A percentile compares a stretch with the other conserved stretches of the same genome.
Conservation (phyloP, 768 basidiomycete genomes). For the Rhodotorula paludigena region DNA sequence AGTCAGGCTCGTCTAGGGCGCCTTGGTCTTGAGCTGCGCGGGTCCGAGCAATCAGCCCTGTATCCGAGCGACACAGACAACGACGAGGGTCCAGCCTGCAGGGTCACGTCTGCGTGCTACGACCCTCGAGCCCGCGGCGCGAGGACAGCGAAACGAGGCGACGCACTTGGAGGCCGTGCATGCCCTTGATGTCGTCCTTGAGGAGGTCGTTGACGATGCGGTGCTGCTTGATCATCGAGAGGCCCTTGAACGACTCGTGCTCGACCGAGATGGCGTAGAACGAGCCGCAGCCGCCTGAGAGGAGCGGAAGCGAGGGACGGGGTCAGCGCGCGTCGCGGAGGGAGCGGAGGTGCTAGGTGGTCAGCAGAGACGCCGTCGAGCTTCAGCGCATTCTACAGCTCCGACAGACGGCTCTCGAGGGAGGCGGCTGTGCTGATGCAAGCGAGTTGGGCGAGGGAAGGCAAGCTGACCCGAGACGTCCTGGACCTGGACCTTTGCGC, state of each 20-base stretch:
- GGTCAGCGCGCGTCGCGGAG: background rate
- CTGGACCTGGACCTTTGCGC: conserved; percentile 75
- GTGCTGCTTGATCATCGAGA: conserved; percentile 88
- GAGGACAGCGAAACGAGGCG: background rate
- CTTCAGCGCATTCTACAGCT: too few species aligned
- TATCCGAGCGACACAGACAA: too few species aligned
- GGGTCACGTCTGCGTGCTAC: too few species aligned
- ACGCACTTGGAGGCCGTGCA: conserved; percentile 87
- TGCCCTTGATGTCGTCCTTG: conserved; percentile 80
- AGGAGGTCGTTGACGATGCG: conserved; percentile 76
- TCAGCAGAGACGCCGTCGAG: too few species aligned
- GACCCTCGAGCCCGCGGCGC: background rate
- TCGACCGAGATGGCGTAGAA: conserved; percentile 91
- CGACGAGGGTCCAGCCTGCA: too few species aligned
- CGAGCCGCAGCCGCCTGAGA: conserved; percentile 84
- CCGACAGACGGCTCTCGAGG: too few species aligned
- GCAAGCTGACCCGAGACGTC: conserved; percentile 94
- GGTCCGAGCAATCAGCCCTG: background rate
- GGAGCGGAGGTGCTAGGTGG: background rate
- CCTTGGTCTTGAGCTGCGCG: conserved; percentile 17
- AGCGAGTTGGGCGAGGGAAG: conserved; percentile 8
- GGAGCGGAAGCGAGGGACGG: background rate
- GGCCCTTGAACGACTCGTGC: conserved; percentile 75
- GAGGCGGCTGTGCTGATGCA: too few species aligned
- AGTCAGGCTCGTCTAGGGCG: background rate